Conservation (phyloP, 1,284 basidiomycete genomes). For the Ustilago xerochloae region DNA sequence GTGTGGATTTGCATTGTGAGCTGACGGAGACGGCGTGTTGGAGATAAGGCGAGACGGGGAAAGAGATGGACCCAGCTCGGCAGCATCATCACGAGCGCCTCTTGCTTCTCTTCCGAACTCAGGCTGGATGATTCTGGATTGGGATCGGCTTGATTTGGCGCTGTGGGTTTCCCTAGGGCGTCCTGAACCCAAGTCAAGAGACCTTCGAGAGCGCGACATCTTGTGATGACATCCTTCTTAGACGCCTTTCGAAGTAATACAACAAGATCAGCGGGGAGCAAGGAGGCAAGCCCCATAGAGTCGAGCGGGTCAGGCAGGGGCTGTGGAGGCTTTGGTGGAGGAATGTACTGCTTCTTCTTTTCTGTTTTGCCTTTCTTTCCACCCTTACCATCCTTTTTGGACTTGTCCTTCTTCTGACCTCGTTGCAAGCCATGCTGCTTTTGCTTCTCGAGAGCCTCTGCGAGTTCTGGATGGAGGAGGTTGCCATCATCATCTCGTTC, state of each 20-base stretch:
- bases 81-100: constrained; percentile 76
- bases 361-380: constrained; percentile 53
- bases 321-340: constrained; percentile 75
- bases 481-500: constrained; percentile 45
- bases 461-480: constrained; percentile 29
- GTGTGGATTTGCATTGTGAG: constrained; percentile 79
- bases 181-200: constrained; percentile 76
- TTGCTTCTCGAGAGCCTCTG: constrained; percentile 30
- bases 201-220: constrained; percentile 87
- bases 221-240: constrained; percentile 92
- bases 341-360: constrained; percentile 64
- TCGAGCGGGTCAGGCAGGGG: constrained; percentile 90
- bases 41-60: constrained; percentile 82
- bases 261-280: constrained; percentile 77
- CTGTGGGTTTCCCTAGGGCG: constrained; percentile 70
- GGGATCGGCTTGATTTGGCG: constrained; percentile 60
- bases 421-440: constrained; percentile 38
- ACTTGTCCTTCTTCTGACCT: constrained; percentile 62
- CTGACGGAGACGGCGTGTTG: constrained; percentile 80
- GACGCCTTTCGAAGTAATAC: constrained; percentile 83
- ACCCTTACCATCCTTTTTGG: constrained; percentile 51
- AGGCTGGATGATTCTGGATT: constrained; percentile 32
- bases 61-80: constrained; percentile 95
- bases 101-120: constrained; percentile 41
- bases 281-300: constrained; percentile 78